phyloP scores from a whole-genome alignment of 1,284 basidiomycete species.

The Pseudozyma tsukubaensis region DNA sequence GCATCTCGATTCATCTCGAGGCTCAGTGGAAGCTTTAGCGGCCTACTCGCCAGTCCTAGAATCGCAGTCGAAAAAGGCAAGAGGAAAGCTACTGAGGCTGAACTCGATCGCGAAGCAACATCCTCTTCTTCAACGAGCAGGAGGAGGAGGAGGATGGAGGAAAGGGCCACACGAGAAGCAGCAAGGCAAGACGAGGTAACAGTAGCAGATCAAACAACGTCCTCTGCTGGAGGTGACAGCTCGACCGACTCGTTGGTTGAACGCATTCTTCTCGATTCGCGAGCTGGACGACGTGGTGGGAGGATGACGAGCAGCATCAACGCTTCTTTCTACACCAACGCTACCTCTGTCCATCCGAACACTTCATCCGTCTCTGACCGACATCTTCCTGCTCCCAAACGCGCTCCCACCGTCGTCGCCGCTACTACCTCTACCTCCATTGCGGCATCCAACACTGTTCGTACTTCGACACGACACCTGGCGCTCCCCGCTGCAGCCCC shows the following conservation, averaged over 20 bases:
- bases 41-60: conserved; percentile 14
- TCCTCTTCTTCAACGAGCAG: background rate
- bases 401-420: background rate
- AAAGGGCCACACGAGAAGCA: background rate
- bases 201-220: background rate
- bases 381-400: background rate
- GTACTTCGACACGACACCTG: too few relatives aligned
- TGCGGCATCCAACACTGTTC: too few relatives aligned
- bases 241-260: conserved; percentile 11
- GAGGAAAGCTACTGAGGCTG: conserved; percentile 23
- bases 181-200: too few relatives aligned
- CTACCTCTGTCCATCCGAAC: conserved; percentile 16
- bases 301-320: conserved; percentile 19
- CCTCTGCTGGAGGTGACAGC: background rate
- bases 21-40: conserved; percentile 36
- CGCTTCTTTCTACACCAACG: conserved; percentile 24
- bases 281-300: too few relatives aligned
- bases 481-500: background rate
- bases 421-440: background rate
- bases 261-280: background rate
- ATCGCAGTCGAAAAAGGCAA: conserved; percentile 8
- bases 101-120: conserved; percentile 1
- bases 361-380: background rate
- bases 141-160: conserved; percentile 6
- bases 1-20: conserved; percentile 36